A percentile compares a stretch with the other conserved stretches of the same genome.
Evolutionary conservation across 257 asterid species (phyloP).

Genomic region (Fraxinus cuspidata): DNA sequence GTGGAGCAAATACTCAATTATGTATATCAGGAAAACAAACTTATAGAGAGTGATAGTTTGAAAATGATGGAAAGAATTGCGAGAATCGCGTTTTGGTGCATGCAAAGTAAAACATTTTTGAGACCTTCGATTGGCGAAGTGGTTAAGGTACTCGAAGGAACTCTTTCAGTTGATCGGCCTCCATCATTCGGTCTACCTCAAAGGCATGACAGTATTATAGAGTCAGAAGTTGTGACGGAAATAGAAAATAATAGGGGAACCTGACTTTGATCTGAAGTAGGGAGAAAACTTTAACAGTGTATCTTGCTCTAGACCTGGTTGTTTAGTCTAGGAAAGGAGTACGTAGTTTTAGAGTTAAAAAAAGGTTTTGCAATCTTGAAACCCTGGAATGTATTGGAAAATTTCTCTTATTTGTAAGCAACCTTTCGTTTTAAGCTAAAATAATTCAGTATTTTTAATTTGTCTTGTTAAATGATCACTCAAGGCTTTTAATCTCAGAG

Average conservation of each 20-base stretch:
- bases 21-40: constrained; percentile 27
- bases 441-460: constrained; percentile 2
- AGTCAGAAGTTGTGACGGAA: constrained; percentile 33
- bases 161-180: constrained; percentile 63
- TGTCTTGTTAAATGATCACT: not conserved
- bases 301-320: constrained; percentile 28
- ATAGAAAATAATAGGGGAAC: constrained; percentile 37
- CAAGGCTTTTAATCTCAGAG: not conserved
- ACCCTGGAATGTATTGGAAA: constrained; percentile 20
- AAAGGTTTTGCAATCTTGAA: not conserved
- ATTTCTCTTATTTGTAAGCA: constrained; percentile 16
- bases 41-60: constrained; percentile 24
- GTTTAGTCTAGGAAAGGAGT: constrained; percentile 35
- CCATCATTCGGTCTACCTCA: constrained; percentile 46
- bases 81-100: constrained; percentile 68
- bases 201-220: constrained; percentile 30
- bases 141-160: constrained; percentile 69
- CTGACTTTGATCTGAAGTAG: constrained; percentile 3
- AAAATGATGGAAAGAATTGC: constrained; percentile 50
- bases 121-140: constrained; percentile 70
- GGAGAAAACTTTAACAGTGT: constrained; percentile 12
- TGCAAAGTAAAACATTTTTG: constrained; percentile 59
- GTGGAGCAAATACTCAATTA: constrained; percentile 36
- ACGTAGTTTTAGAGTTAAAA: not conserved
- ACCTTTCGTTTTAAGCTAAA: constrained; percentile 17